Percentiles rank a stretch among this genome's conserved stretches.
Evolutionary conservation across 108 stramenopile genomes (phyloP).

Genomic region (Pseudonitzschia delicatissima): DNA sequence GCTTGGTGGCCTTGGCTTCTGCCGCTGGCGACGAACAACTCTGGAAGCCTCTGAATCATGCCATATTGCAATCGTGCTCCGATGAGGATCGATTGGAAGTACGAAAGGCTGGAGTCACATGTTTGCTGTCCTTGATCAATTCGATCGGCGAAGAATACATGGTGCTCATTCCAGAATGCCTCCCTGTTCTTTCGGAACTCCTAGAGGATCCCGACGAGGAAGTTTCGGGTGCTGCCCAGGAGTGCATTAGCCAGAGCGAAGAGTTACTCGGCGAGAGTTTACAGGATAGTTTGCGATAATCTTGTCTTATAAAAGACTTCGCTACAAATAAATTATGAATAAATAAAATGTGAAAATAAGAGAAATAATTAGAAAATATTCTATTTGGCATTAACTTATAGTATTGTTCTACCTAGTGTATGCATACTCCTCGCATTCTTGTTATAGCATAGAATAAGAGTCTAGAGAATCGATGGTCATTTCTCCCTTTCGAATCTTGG

Average conservation of each 20-base stretch:
- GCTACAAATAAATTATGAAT: too few species aligned
- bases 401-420: not conserved
- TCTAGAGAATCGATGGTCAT: constrained; percentile 37
- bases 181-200: constrained; percentile 84
- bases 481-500: constrained; percentile 51
- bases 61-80: constrained; percentile 75
- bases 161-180: constrained; percentile 87
- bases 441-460: constrained; percentile 25
- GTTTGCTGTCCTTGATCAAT: constrained; percentile 71
- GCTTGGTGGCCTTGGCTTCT: constrained; percentile 69
- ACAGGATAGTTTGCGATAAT: constrained; percentile 72
- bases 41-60: constrained; percentile 90
- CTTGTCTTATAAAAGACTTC: not conserved
- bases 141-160: constrained; percentile 90
- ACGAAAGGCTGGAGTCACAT: constrained; percentile 72
- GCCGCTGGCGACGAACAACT: constrained; percentile 87
- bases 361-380: too few species aligned
- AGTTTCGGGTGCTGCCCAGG: constrained; percentile 73
- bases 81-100: constrained; percentile 64
- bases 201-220: constrained; percentile 84
- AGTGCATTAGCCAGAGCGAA: constrained; percentile 77
- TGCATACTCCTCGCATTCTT: not conserved
- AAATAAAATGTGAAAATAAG: too few species aligned
- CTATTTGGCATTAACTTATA: too few species aligned
- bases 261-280: constrained; percentile 83